Percentiles rank a stretch among this genome's conserved stretches.
phyloP scores from a whole-genome alignment of 345 rosid species.

The Arabis hirsuta region DNA sequence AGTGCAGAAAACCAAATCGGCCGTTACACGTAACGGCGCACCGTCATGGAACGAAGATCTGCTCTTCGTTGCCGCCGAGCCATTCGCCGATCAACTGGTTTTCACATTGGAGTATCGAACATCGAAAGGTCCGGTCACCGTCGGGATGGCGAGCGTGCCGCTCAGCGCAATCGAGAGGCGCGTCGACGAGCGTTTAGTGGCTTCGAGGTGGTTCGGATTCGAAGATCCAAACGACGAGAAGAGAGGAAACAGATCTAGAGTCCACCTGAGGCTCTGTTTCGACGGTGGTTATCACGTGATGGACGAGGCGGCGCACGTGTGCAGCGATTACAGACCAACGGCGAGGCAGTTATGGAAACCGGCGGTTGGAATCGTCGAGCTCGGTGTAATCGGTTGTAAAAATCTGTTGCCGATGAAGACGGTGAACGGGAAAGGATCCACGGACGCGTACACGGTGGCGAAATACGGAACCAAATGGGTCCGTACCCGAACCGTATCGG shows the following conservation, averaged over 20 bases:
- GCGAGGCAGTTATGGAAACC: constrained; percentile 93
- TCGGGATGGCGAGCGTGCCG: constrained; percentile 57
- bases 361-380: constrained; percentile 77
- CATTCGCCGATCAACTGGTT: constrained; percentile 54
- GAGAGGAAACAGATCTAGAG: constrained; percentile 67
- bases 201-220: constrained; percentile 68
- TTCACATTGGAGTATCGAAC: constrained; percentile 68
- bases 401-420: constrained; percentile 82
- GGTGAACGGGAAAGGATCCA: constrained; percentile 60
- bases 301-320: constrained; percentile 85
- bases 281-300: constrained; percentile 97
- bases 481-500: constrained; percentile 79
- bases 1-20: constrained; percentile 66
- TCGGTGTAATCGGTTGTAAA: constrained; percentile 80
- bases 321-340: constrained; percentile 88
- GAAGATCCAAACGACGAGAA: constrained; percentile 60
- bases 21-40: constrained; percentile 59
- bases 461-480: constrained; percentile 92
- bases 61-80: constrained; percentile 83
- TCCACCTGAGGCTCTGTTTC: constrained; percentile 75
- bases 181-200: constrained; percentile 79
- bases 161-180: constrained; percentile 70
- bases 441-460: constrained; percentile 84
- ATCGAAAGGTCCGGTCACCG: constrained; percentile 52
- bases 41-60: constrained; percentile 91